A percentile compares a stretch with the other conserved stretches of the same genome.
Evolutionary conservation across 805 yeast species (phyloP).

Genomic region (Debaryomyces tyrocola): DNA sequence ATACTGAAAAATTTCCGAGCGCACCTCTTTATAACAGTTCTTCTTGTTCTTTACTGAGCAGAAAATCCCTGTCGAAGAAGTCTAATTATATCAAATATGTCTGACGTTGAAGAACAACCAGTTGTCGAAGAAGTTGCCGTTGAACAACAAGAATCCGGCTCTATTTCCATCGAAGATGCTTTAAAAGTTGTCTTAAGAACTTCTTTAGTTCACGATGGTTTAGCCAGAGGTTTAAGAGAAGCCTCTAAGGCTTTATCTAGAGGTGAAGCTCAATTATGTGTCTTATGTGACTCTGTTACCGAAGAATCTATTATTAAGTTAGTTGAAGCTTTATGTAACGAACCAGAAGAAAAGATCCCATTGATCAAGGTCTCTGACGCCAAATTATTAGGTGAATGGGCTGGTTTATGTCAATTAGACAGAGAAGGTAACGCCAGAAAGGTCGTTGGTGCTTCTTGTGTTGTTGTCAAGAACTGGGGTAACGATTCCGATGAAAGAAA

Average conservation of each 20-base stretch:
- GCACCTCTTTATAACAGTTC: too few relatives aligned
- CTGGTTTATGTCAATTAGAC: constrained; percentile 99
- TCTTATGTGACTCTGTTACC: constrained; percentile 96
- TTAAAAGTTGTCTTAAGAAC: constrained; percentile 97
- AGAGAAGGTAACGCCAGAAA: constrained; percentile 99
- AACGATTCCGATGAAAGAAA: constrained; percentile 97
- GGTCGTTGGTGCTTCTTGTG: constrained; percentile 99
- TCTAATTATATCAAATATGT: constrained; percentile 58
- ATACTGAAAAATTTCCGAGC: constrained; percentile 6
- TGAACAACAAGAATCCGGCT: constrained; percentile 83
- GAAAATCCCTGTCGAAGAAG: constrained; percentile 68
- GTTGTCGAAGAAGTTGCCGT: constrained; percentile 80
- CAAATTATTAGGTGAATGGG: constrained; percentile 99
- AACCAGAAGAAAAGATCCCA: constrained; percentile 94
- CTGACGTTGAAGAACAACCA: constrained; percentile 91
- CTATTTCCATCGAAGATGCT: constrained; percentile 97
- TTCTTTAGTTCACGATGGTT: constrained; percentile 97
- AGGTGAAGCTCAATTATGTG: constrained; percentile 97
- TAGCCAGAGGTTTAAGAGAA: constrained; percentile 99
- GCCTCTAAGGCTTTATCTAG: constrained; percentile 97
- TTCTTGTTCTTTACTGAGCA: constrained; percentile 50
- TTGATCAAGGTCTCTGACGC: constrained; percentile 99
- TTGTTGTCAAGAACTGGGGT: constrained; percentile 99
- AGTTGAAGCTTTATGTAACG: constrained; percentile 99
- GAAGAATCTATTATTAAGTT: constrained; percentile 95